A percentile compares a stretch with the other conserved stretches of the same genome.
These are phyloP conservation scores for Pseudocercospora macadamiae DNA, from an alignment of 2,329 filamentous ascomycete species.

Conservation along the genomic window DNA sequence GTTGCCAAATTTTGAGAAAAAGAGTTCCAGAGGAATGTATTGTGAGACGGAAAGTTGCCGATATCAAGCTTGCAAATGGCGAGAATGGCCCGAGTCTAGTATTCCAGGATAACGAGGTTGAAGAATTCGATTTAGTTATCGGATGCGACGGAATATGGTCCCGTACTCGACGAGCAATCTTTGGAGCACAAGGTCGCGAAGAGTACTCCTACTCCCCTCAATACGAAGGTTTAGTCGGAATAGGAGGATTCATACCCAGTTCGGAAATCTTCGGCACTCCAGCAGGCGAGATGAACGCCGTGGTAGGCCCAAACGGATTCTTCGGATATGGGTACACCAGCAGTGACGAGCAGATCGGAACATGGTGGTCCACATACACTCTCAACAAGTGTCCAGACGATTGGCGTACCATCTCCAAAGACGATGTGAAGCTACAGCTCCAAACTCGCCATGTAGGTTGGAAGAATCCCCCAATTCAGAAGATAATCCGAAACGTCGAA, in stretches of 20 bases:
- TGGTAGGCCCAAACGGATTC: conserved; percentile 53
- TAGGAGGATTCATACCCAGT: conserved; percentile 32
- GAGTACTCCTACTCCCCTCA: conserved; percentile 26
- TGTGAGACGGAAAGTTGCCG: conserved; percentile 11
- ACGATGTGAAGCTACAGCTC: conserved; percentile 40
- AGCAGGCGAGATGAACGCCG: conserved; percentile 36
- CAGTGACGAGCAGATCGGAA: conserved; percentile 27
- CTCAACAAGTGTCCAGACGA: background rate
- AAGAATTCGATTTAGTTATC: conserved; percentile 21
- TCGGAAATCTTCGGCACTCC: conserved; percentile 47
- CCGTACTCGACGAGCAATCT: conserved; percentile 37
- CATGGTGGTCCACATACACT: conserved; percentile 14
- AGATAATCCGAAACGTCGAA: conserved; percentile 41
- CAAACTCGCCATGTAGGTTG: conserved; percentile 47
- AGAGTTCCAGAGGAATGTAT: conserved; percentile 10
- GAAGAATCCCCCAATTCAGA: conserved; percentile 46
- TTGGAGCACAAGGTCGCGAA: conserved; percentile 38
- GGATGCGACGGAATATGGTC: conserved; percentile 28
- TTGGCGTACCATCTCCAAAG: background rate
- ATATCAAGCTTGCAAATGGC: conserved; percentile 2
- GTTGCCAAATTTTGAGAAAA: conserved; percentile 11
- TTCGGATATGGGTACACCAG: conserved; percentile 52
- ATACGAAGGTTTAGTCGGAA: conserved; percentile 21
- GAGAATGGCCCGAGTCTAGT: background rate
- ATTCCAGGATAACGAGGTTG: conserved; percentile 16